Base-by-base conservation (phyloP, 345 rosid genomes). In the Pugionium cornutum region DNA sequence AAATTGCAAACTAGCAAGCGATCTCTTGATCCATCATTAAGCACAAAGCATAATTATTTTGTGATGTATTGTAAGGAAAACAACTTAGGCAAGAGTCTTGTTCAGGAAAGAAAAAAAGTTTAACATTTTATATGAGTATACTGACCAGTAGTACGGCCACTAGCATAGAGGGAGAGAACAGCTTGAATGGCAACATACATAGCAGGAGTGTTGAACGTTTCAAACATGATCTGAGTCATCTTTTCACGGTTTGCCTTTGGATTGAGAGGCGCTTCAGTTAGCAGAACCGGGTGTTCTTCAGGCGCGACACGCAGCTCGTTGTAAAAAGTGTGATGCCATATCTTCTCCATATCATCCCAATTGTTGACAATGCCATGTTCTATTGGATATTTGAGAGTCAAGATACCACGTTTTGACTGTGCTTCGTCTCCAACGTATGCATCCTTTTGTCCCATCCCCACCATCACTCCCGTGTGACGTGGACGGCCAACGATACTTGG, bases 131-230 rank as follows among this genome's bases (percentile, higher is more conserved):
- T 18, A 18, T 18, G 31, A 76, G 31, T 52, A 56, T 53, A 59
- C 82, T 75, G 43, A 81, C 87, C 85, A 62, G 86, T 85, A 55
- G 90, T 85, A 68, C 88, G 87, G 66, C 90, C 86, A 78, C 90
- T 85, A 26, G 87, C 86, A 68, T 83, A 85, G 34, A 83, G 86
- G 55, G 87, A 85, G 54, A 83, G 88, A 70, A 83, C 87, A 70
- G 87, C 85, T 75, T 83, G 87, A 18, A 18, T 18, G 18, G 18
- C 18, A 18, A 18, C 18, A 18, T 18, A 18, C 18, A 18, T 18
- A 18, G 18, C 18, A 18, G 18, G 18, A 18, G 18, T 18, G 18
- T 18, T 18, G 18, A 18, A 18, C 18, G 18, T 18, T 18, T 18
- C 18, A 18, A 18, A 18, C 18, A 18, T 18, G 18, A 83, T 83